These are phyloP conservation scores for Coemansia guatemalensis DNA, from an alignment of 192 early-diverging fungal species.

Conservation along the genomic window DNA sequence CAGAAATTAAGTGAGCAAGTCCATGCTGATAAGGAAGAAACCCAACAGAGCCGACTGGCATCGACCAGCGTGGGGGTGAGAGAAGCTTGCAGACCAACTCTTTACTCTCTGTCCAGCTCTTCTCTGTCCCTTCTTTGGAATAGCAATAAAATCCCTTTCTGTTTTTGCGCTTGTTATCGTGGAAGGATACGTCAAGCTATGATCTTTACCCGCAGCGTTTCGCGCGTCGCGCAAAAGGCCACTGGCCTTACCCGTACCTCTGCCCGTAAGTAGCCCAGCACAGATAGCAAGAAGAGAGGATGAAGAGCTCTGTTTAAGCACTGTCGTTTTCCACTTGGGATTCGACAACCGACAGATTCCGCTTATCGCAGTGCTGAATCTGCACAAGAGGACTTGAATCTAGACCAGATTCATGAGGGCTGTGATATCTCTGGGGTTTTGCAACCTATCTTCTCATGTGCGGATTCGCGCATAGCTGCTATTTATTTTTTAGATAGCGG, in stretches of 20 bases:
- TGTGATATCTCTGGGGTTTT: not conserved
- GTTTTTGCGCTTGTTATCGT: slow-evolving; percentile 3
- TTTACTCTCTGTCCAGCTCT: not conserved
- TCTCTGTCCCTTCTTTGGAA: slow-evolving; percentile 10
- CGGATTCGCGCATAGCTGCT: not conserved
- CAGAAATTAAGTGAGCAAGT: too few relatives aligned
- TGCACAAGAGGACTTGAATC: not conserved
- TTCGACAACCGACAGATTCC: not conserved
- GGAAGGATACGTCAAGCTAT: slow-evolving; percentile 25
- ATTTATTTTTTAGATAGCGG: too few relatives aligned
- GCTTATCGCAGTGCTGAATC: not conserved
- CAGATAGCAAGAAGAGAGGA: too few relatives aligned
- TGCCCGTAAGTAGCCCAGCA: slow-evolving; percentile 25
- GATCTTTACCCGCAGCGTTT: slow-evolving; percentile 46
- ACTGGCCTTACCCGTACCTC: slow-evolving; percentile 31
- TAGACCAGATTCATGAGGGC: too few relatives aligned
- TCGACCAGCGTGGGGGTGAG: too few relatives aligned
- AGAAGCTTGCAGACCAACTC: too few relatives aligned
- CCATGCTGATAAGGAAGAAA: too few relatives aligned
- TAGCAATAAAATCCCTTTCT: not conserved
- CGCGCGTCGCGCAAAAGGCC: slow-evolving; percentile 45
- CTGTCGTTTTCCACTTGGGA: not conserved
- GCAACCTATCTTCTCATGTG: not conserved
- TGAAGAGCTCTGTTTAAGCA: not conserved
- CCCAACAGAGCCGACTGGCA: too few relatives aligned